Evolutionary conservation across 306 rosid species (phyloP).

Genomic region (Sicyos baderoa): DNA sequence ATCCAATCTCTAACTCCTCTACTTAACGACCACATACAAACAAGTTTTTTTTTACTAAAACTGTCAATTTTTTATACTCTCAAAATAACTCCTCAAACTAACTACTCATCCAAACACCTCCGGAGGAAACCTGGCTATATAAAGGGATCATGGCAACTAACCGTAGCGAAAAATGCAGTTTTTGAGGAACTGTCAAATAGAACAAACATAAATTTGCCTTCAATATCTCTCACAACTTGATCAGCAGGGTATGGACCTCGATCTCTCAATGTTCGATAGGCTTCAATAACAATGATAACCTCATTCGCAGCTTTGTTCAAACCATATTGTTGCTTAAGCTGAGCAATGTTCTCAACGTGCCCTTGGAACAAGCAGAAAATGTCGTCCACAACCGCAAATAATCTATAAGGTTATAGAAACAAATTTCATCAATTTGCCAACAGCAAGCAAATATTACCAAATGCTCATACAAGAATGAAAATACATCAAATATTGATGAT

Average conservation of each 20-base stretch:
- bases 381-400: conserved; percentile 95
- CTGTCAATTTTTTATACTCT: no score
- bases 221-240: conserved; percentile 94
- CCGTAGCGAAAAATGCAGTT: conserved; percentile 53
- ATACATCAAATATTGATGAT: background rate
- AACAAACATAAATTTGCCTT: conserved; percentile 76
- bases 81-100: no score
- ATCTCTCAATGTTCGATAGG: conserved; percentile 83
- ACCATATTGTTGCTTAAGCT: conserved; percentile 93
- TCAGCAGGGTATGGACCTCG: conserved; percentile 94
- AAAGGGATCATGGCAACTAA: conserved; percentile 30
- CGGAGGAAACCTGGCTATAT: no score
- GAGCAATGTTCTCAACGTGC: conserved; percentile 72
- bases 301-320: conserved; percentile 81
- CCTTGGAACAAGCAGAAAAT: conserved; percentile 97
- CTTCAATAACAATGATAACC: conserved; percentile 76
- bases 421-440: background rate
- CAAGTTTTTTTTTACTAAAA: no score
- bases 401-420: conserved; percentile 32
- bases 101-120: no score
- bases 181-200: conserved; percentile 66
- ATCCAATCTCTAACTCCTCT: no score
- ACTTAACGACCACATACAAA: no score
- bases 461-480: background rate
- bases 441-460: background rate